Evolutionary conservation across 2,329 filamentous ascomycete species (phyloP).

Genomic region (Podosphaera leucotricha): DNA sequence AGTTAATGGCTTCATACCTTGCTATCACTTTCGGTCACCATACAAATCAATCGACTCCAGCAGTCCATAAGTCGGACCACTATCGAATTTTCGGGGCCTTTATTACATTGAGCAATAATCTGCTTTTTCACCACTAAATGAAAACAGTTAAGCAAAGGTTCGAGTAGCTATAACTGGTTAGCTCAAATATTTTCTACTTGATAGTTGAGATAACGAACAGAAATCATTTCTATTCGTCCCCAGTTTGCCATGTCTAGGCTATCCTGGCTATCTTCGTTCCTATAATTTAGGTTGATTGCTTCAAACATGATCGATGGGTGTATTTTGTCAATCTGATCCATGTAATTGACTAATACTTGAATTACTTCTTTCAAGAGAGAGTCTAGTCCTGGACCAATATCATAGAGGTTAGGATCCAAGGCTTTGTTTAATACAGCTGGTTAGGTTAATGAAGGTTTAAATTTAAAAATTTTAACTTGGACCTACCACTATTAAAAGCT

Average conservation of each 20-base stretch:
- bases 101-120: conserved; percentile 3
- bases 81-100: background rate
- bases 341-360: conserved; percentile 3
- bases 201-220: conserved; percentile 4
- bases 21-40: conserved; percentile 7
- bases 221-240: conserved; percentile 7
- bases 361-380: conserved; percentile 1
- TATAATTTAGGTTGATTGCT: background rate
- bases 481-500: conserved; percentile 9
- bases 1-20: conserved; percentile 4
- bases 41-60: conserved; percentile 7
- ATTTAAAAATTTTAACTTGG: background rate
- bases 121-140: conserved; percentile 3
- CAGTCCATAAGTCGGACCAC: conserved; percentile 4
- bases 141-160: conserved; percentile 5
- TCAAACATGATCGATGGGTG: conserved; percentile 2
- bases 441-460: conserved; percentile 1
- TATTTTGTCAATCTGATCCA: conserved; percentile 6
- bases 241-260: conserved; percentile 6
- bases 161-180: conserved; percentile 9
- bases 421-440: background rate
- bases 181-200: background rate
- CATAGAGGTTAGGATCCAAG: conserved; percentile 1
- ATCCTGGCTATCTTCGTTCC: conserved; percentile 10
- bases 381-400: conserved; percentile 1